phyloP scores from a whole-genome alignment of 2,329 filamentous ascomycete species.

The Diaporthe citrichinensis region DNA sequence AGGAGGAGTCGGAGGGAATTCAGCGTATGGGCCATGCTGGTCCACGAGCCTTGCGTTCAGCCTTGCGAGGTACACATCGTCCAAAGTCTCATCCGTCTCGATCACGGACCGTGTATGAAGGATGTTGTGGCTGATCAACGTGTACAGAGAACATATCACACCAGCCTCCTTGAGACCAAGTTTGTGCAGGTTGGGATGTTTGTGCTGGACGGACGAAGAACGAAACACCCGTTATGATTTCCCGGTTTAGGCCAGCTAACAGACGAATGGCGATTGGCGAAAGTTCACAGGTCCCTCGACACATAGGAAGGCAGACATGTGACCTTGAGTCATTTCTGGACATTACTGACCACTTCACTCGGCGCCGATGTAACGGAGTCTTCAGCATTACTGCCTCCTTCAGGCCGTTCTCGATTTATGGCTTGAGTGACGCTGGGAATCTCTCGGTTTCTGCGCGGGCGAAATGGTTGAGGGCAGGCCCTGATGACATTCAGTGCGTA shows the following conservation, averaged over 20 bases:
- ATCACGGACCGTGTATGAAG: not conserved
- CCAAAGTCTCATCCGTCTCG: not conserved
- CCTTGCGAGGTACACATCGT: not conserved
- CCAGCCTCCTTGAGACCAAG: not conserved
- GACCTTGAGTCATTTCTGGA: not conserved
- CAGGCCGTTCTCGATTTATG: too few relatives aligned
- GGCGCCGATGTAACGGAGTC: too few relatives aligned
- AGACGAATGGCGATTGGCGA: not conserved
- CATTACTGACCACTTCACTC: not conserved
- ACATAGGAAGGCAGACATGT: not conserved
- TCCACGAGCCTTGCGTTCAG: not conserved
- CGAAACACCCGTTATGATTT: not conserved
- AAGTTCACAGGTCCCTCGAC: not conserved
- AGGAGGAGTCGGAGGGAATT: not conserved
- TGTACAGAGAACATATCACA: not conserved
- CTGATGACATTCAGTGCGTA: too few relatives aligned
- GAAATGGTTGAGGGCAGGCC: too few relatives aligned
- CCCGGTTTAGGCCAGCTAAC: not conserved
- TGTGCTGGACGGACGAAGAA: not conserved
- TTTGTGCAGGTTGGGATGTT: not conserved
- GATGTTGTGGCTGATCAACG: not conserved
- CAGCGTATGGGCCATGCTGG: not conserved
- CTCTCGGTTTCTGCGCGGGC: too few relatives aligned
- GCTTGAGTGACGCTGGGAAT: too few relatives aligned
- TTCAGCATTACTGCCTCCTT: too few relatives aligned